Percentiles rank a stretch among this genome's conserved stretches.
Evolutionary conservation across 1,284 basidiomycete genomes (phyloP).

Genomic region (Rhodotorula sp.): DNA sequence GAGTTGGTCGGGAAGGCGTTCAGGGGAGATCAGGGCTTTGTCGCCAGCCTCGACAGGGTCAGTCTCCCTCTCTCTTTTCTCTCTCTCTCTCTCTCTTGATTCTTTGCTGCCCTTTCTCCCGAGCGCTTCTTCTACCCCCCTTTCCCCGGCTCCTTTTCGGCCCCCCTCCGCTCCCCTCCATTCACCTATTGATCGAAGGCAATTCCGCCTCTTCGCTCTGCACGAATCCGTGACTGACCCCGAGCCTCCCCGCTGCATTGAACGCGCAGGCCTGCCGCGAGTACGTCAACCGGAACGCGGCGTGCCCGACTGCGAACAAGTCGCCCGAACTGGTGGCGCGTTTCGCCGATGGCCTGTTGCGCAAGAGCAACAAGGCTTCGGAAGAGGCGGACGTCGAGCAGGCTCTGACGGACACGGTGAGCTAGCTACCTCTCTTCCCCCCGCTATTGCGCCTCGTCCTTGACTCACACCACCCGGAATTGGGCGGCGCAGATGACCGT

Average conservation of each 20-base stretch:
- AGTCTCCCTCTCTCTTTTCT: constrained; percentile 20
- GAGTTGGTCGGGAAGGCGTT: constrained; percentile 89
- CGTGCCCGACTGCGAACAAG: constrained; percentile 76
- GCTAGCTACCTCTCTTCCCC: constrained; percentile 51
- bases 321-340: constrained; percentile 93
- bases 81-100: neutral
- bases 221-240: neutral
- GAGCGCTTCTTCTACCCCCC: neutral
- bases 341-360: constrained; percentile 84
- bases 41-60: constrained; percentile 79
- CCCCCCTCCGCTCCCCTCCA: too few relatives aligned
- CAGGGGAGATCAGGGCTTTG: constrained; percentile 90
- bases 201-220: neutral
- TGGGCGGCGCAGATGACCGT: constrained; percentile 73
- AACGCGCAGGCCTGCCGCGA: constrained; percentile 80
- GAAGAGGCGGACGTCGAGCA: constrained; percentile 89
- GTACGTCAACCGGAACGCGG: constrained; percentile 93
- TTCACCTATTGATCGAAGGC: too few relatives aligned
- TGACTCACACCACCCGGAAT: neutral
- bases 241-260: neutral
- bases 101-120: neutral
- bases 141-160: too few relatives aligned
- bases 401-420: constrained; percentile 83
- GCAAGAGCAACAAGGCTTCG: constrained; percentile 90
- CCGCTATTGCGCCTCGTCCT: neutral